Conservation (phyloP, 768 basidiomycete species). For the Galerina sulciceps region DNA sequence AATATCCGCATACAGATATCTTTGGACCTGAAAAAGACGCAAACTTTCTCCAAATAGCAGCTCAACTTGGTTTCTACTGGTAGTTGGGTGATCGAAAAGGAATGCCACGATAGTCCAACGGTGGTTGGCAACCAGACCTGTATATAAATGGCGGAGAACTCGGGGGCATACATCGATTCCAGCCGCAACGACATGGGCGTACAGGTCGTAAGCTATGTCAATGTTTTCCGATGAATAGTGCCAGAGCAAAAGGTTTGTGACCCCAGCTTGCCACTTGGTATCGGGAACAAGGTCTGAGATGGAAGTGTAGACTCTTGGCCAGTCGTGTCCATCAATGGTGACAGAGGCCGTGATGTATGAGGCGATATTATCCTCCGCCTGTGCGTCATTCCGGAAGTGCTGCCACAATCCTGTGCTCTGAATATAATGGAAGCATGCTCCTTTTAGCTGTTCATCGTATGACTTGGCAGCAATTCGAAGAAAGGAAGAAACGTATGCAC, state of each 20-base stretch:
- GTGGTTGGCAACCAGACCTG: slow-evolving; percentile 33
- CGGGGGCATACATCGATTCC: slow-evolving; percentile 25
- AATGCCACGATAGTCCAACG: slow-evolving; percentile 31
- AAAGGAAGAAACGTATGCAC: slow-evolving; percentile 45
- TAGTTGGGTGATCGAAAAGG: slow-evolving; percentile 35
- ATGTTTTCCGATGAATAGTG: slow-evolving; percentile 9
- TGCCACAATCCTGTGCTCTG: slow-evolving; percentile 30
- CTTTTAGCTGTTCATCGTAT: slow-evolving; percentile 38
- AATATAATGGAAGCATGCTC: slow-evolving; percentile 39
- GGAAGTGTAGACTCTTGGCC: slow-evolving; percentile 33
- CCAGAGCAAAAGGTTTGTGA: slow-evolving; percentile 27
- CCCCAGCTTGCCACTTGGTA: slow-evolving; percentile 25
- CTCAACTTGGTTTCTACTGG: slow-evolving; percentile 36
- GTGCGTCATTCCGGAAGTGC: slow-evolving; percentile 18
- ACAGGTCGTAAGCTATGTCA: slow-evolving; percentile 20
- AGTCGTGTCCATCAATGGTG: slow-evolving; percentile 28
- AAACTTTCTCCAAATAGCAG: slow-evolving; percentile 43
- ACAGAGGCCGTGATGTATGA: slow-evolving; percentile 37
- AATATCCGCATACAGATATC: slow-evolving; percentile 32
- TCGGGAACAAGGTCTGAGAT: slow-evolving; percentile 29
- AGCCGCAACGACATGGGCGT: slow-evolving; percentile 29
- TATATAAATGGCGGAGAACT: slow-evolving; percentile 32
- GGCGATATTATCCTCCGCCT: slow-evolving; percentile 36
- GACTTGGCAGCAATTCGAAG: slow-evolving; percentile 47
- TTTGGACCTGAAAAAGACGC: slow-evolving; percentile 36